Base-by-base conservation (phyloP, 805 yeast species). In the Cyberlindnera maclurae region DNA sequence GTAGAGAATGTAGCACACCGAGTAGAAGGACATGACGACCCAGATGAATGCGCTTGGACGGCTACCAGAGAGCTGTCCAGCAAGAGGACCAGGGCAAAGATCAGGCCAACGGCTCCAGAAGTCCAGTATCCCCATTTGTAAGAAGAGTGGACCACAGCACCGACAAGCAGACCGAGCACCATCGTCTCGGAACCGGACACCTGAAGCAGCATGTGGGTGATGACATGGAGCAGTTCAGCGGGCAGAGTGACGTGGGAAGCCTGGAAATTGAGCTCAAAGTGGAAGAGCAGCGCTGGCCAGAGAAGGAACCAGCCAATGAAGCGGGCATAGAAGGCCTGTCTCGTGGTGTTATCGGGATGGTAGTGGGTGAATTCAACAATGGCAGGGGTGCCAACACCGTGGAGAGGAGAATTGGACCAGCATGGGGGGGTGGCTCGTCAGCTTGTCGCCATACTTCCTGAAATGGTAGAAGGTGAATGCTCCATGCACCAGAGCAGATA, bases 61-160 rank as follows among this genome's bases (percentile, higher is more conserved):
- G 27, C 33, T 26, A 42, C 47, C 38, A 30, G 40, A 15, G 3
- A 35, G 39, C 49, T 69, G 66, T 33, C 62, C 18, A 56, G 24
- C 24, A 59, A 30, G 46, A 54, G 35, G 15, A 44, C 43, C 31
- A 69, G 55, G 15, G 65, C 65, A 39, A 64, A 62, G 42, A 73
- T 44, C 58, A 67, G 61, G 28, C 69, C 67, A 42, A 58, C 58
- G 30, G 64, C 64, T 24, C 73, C 77, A 55, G 79, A 73, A 6
- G 73, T 68, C 59, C 73, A 79, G 64, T 74, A 78, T 55, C 85
- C 86, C 83, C 83, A 79, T 57, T 75, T 79, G 59, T 79, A 79
- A 32, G 74, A 59, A 8, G 81, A 68, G 26, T 55, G 46, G 42
- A 79, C 72, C 46, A 79, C 61, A 15, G 72, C 43, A 50, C 82